Evolutionary conservation across 805 yeast genomes (phyloP), one percentile per base, ranked within the genome.

Genomic region (Ogataea nonfermentans): DNA sequence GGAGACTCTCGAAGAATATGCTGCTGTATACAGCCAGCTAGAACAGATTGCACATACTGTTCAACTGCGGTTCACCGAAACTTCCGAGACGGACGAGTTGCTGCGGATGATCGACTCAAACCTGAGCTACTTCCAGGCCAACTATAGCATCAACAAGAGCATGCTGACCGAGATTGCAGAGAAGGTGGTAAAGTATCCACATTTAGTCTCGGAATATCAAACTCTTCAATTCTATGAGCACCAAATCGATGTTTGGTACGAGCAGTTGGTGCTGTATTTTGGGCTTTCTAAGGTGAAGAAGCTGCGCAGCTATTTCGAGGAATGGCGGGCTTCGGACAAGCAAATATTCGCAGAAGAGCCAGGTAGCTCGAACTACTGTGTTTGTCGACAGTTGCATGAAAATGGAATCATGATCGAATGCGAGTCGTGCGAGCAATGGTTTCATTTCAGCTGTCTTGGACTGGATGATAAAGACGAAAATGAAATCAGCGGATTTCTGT

Each of bases 391-490:
- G 33, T 59, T 60, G 16, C 57, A 53, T 38, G 90, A 81, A 49
- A 59, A 71, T 49, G 73, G 84, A 6, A 70, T 74, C 0, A 81
- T 81, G 85, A 75, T 81, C 31, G 83, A 76, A 43, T 83, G 90
- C 61, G 89, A 81, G 46, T 61, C 57, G 12, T 84, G 91, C 57
- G 67, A 72, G 37, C 87, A 81, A 51, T 81, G 89, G 89, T 83
- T 76, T 52, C 90, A 83, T 54, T 70, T 73, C 32, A 61, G 59
- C 11, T 83, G 90, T 58, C 65, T 82, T 30, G 71, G 70, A 35
- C 53, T 67, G 28, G 43, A 46, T 28, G 53, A 49, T 19, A 42
- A 42, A 24, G 47, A 41, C 24, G 51, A 64, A 24, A 66, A 60
- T n/a, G 50, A 47, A 3, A 61, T 63, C 28, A 66, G 60, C 24